Conservation (phyloP, 2,329 filamentous ascomycete species). For the Aspergillus amoenus region DNA sequence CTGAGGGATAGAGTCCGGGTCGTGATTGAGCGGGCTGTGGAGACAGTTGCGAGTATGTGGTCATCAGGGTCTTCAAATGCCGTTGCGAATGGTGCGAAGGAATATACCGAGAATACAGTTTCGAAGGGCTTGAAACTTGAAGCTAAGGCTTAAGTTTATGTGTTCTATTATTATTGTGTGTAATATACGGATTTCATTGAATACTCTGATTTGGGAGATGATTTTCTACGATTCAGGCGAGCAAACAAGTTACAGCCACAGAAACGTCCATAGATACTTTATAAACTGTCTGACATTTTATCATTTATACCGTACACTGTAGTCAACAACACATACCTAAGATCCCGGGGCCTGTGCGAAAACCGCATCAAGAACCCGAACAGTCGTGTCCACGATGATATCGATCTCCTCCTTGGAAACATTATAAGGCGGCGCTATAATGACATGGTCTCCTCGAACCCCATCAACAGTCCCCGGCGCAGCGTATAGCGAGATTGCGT, state of each 20-base stretch:
- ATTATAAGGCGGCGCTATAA: constrained; percentile 69
- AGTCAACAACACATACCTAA: neutral
- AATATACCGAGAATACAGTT: constrained; percentile 12
- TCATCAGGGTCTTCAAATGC: constrained; percentile 27
- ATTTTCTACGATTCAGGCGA: too few species aligned
- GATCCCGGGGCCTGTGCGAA: constrained; percentile 30
- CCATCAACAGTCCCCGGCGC: constrained; percentile 62
- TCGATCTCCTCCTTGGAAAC: constrained; percentile 58
- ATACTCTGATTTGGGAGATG: neutral
- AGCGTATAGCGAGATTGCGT: constrained; percentile 62
- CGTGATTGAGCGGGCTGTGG: constrained; percentile 85
- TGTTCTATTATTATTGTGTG: neutral
- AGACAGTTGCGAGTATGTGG: constrained; percentile 76
- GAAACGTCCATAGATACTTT: too few species aligned
- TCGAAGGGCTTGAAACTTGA: constrained; percentile 26
- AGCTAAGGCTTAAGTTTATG: constrained; percentile 17
- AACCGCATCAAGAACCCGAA: constrained; percentile 53
- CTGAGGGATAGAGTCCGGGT: constrained; percentile 82
- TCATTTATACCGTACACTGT: neutral
- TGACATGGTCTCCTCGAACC: constrained; percentile 64
- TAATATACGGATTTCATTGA: constrained; percentile 3
- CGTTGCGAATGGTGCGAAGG: constrained; percentile 23
- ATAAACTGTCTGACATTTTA: too few species aligned
- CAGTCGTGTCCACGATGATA: constrained; percentile 53
- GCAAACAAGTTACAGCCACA: too few species aligned